Percentiles rank a stretch among this genome's conserved stretches.
These are phyloP conservation scores for Cladosporium phlei DNA, from an alignment of 2,329 filamentous ascomycete species.

Conservation along the genomic window DNA sequence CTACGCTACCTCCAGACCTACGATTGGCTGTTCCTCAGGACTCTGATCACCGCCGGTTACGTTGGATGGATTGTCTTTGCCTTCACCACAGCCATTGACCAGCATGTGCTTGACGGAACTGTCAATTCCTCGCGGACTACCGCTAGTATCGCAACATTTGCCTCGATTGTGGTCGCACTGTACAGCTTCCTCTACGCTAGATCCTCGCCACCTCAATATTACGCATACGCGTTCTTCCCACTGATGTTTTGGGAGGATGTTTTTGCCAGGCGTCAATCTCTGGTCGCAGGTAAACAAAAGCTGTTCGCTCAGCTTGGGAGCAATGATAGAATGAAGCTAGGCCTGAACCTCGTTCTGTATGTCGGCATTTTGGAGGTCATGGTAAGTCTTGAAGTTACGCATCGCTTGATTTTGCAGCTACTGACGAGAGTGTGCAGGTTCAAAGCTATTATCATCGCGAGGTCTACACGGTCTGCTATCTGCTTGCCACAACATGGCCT, in stretches of 20 bases:
- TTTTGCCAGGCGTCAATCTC: slow-evolving; percentile 67
- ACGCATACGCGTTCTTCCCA: slow-evolving; percentile 86
- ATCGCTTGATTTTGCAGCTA: neutral
- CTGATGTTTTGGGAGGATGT: slow-evolving; percentile 97
- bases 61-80: slow-evolving; percentile 94
- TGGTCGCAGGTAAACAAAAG: slow-evolving; percentile 61
- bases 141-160: slow-evolving; percentile 61
- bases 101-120: slow-evolving; percentile 74
- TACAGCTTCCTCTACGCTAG: slow-evolving; percentile 78
- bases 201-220: slow-evolving; percentile 76
- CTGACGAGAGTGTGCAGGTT: slow-evolving; percentile 52
- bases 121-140: slow-evolving; percentile 60
- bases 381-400: slow-evolving; percentile 31
- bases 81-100: slow-evolving; percentile 78
- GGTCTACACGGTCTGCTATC: slow-evolving; percentile 75
- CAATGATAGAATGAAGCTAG: slow-evolving; percentile 54
- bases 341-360: slow-evolving; percentile 62
- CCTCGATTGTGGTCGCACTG: slow-evolving; percentile 67
- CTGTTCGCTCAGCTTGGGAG: slow-evolving; percentile 65
- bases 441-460: slow-evolving; percentile 89
- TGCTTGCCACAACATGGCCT: slow-evolving; percentile 75
- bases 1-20: slow-evolving; percentile 95
- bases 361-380: slow-evolving; percentile 73
- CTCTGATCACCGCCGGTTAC: slow-evolving; percentile 84
- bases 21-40: slow-evolving; percentile 92